These are phyloP conservation scores for Malus orientalis DNA, from an alignment of 306 rosid species.

Conservation along the genomic window DNA sequence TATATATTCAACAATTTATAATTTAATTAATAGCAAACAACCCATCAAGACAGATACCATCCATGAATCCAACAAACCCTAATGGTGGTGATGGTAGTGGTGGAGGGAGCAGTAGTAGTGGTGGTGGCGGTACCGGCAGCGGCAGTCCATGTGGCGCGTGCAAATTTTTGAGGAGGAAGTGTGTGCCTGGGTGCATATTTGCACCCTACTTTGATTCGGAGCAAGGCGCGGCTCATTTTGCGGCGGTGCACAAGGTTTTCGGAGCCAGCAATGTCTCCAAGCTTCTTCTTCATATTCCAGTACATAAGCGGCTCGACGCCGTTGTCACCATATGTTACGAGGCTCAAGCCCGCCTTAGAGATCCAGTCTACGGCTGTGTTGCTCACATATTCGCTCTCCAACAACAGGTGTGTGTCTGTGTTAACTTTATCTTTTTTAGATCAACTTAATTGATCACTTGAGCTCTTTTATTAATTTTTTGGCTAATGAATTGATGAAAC, in stretches of 20 bases:
- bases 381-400: constrained; percentile 87
- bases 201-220: constrained; percentile 94
- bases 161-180: constrained; percentile 80
- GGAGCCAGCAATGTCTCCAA: constrained; percentile 97
- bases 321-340: constrained; percentile 85
- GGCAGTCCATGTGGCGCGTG: constrained; percentile 94
- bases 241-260: constrained; percentile 89
- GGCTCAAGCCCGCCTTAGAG: constrained; percentile 83
- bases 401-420: constrained; percentile 58
- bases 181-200: constrained; percentile 68
- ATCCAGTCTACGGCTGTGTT: constrained; percentile 91
- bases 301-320: constrained; percentile 68
- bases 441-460: neutral
- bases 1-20: neutral
- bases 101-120: neutral
- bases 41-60: neutral
- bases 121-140: constrained; percentile 1
- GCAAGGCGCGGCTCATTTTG: constrained; percentile 82
- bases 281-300: constrained; percentile 66
- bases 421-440: neutral
- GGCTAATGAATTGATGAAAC: neutral
- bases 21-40: neutral
- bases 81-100: constrained; percentile 15
- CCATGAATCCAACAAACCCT: constrained; percentile 58
- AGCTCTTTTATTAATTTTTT: neutral